These are phyloP conservation scores for Plectosphaerella cucumerina DNA, from an alignment of 2,329 filamentous ascomycete genomes.

Conservation along the genomic window DNA sequence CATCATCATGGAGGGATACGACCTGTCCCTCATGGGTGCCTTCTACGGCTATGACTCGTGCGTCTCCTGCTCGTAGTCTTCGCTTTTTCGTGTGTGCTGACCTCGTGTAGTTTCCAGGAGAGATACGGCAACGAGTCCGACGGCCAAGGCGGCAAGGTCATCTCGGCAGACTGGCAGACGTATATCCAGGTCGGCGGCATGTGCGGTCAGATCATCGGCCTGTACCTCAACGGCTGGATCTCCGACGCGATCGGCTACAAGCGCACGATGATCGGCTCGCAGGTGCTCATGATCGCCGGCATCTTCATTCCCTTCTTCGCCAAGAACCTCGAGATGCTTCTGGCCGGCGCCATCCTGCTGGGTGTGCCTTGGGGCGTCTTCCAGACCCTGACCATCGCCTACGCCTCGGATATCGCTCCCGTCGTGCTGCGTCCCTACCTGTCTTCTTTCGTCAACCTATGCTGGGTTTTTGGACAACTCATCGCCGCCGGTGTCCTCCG, in stretches of 20 bases:
- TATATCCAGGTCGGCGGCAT: conserved; percentile 43
- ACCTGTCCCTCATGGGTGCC: conserved; percentile 10
- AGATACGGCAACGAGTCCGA: conserved; percentile 33
- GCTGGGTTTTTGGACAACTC: conserved; percentile 46
- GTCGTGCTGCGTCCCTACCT: conserved; percentile 43
- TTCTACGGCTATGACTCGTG: conserved; percentile 9
- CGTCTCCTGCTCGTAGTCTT: background rate
- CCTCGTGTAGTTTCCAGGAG: conserved; percentile 21
- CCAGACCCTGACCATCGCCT: conserved; percentile 41
- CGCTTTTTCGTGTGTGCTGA: too few relatives aligned
- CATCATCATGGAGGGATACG: conserved; percentile 32
- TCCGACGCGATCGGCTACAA: conserved; percentile 42
- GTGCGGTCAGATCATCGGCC: conserved; percentile 45
- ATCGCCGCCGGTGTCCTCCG: conserved; percentile 38
- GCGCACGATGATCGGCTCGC: conserved; percentile 39
- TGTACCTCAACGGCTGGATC: conserved; percentile 43
- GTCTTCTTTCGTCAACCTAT: conserved; percentile 44
- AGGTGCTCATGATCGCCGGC: conserved; percentile 33
- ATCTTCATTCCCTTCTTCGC: conserved; percentile 48
- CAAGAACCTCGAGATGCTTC: conserved; percentile 31
- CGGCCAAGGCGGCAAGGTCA: conserved; percentile 37
- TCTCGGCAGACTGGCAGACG: conserved; percentile 45
- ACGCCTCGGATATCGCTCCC: conserved; percentile 43
- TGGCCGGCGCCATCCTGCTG: conserved; percentile 40
- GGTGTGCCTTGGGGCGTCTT: conserved; percentile 44